Evolutionary conservation across 257 asterid genomes (phyloP).

Genomic region (Solanum infundibuliforme): DNA sequence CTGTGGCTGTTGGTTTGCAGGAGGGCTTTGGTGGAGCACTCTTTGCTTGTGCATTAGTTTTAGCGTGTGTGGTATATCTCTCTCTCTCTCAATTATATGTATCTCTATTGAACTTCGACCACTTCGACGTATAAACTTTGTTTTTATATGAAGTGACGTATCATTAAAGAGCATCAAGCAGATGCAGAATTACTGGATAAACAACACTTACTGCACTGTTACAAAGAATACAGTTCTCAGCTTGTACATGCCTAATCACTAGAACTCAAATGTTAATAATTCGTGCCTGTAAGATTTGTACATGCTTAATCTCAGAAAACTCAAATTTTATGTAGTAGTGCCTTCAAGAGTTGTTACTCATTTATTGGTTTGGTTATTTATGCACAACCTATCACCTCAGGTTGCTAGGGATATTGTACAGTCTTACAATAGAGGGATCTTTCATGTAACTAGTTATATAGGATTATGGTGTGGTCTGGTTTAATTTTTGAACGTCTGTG

Average conservation of each 20-base stretch:
- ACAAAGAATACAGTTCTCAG: neutral
- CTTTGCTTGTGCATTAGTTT: constrained; percentile 11
- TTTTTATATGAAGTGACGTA: neutral
- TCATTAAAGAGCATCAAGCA: neutral
- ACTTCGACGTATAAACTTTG: neutral
- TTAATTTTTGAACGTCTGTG: neutral
- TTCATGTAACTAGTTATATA: neutral
- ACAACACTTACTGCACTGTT: neutral
- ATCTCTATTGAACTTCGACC: neutral
- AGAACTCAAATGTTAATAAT: neutral
- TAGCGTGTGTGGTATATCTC: constrained; percentile 12
- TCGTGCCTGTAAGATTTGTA: neutral
- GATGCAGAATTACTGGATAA: neutral
- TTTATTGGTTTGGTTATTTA: neutral
- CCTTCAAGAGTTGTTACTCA: neutral
- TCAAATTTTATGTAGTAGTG: neutral
- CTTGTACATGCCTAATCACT: neutral
- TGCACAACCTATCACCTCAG: neutral
- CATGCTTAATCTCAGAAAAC: neutral
- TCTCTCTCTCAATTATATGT: neutral
- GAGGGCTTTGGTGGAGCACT: constrained; percentile 3
- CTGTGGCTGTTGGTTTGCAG: constrained; percentile 7
- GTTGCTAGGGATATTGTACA: neutral
- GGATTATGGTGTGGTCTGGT: neutral
- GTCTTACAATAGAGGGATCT: neutral